Evolutionary conservation across 2,329 filamentous ascomycete species (phyloP), one percentile per base, ranked within the genome.

Genomic region (Parafenestella ontariensis): DNA sequence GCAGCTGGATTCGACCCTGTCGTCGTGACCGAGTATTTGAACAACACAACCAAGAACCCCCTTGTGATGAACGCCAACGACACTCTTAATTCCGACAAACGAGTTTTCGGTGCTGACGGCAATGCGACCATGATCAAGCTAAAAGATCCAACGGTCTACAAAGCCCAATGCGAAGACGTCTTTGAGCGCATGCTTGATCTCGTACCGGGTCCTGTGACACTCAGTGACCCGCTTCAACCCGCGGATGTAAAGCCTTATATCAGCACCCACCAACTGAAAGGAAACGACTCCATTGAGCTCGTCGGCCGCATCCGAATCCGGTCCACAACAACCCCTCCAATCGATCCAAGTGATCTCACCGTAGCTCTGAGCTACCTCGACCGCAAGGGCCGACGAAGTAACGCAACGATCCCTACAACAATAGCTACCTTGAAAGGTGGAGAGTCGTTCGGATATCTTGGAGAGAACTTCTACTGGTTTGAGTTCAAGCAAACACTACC

Each of bases 11-110:
- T 70, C 39, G 74, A 76, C 44, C 65, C 65, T 46, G 59, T 60
- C 8, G 66, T 76, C 13, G 71, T 73, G 13, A 53, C 56, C 5
- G 69, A 76, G 46, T 76, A 74, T 37, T 61, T 76, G 3, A 54
- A 62, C 28, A 68, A 66, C 17, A 62, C 65, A 3, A 69, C 69
- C 1, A 58, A 62, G 3, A 70, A 70, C 8, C 68, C 69, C 0
- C 49, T 74, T 11, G 58, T 73, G 7, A 58, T 57, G 3, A 65
- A 62, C 18, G 41, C 56, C 28, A 72, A 75, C 45, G 62, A 68
- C 26, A 70, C 68, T 0, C 46, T 72, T 9, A 65, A 67, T 15
- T 74, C 70, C 4, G 74, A 76, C 45, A 62, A 69, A 42, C 62
- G 70, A 15, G 64, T 76, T 17, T 76, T 70, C 45, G 59, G 51